Evolutionary conservation across 306 rosid genomes (phyloP).

Genomic region (Casuarina cunninghamiana): DNA sequence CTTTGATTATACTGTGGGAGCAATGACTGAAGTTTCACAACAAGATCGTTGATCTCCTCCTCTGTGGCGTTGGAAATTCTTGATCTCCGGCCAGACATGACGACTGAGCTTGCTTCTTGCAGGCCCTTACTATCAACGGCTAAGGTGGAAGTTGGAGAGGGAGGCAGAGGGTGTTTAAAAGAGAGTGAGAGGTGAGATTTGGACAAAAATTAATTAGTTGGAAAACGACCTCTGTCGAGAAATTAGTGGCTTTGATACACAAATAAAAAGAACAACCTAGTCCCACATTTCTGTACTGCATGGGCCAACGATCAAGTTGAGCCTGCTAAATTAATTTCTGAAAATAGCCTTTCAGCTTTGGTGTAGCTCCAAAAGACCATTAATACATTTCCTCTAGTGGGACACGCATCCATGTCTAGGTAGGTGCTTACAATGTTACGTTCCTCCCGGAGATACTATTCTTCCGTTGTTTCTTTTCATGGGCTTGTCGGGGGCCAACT

Average conservation of each 20-base stretch:
- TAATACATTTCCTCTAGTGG: slow-evolving; percentile 2
- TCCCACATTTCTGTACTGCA: slow-evolving; percentile 14
- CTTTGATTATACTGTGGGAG: slow-evolving; percentile 36
- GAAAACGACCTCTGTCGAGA: slow-evolving; percentile 13
- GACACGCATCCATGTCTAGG: background rate
- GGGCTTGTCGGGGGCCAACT: background rate
- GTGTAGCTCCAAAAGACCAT: background rate
- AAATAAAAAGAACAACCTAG: slow-evolving; percentile 12
- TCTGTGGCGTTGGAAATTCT: slow-evolving; percentile 23
- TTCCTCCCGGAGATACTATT: slow-evolving; percentile 16
- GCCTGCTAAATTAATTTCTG: background rate
- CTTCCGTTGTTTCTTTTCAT: slow-evolving; percentile 12
- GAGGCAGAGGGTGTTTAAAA: slow-evolving; percentile 21
- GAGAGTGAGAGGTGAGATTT: slow-evolving; percentile 1
- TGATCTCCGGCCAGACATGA: slow-evolving; percentile 32
- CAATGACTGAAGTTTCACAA: slow-evolving; percentile 34
- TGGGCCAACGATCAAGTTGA: background rate
- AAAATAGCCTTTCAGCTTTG: slow-evolving; percentile 20
- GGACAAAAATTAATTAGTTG: slow-evolving; percentile 11
- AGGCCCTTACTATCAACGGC: background rate
- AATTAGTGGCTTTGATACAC: slow-evolving; percentile 10
- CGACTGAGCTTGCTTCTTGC: background rate
- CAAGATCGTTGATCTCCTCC: slow-evolving; percentile 33
- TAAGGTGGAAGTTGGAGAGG: slow-evolving; percentile 11
- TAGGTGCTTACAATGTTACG: slow-evolving; percentile 2